Evolutionary conservation across 768 basidiomycete genomes (phyloP), one percentile per base, ranked within the genome.

Genomic region (Pisolithus marmoratus): DNA sequence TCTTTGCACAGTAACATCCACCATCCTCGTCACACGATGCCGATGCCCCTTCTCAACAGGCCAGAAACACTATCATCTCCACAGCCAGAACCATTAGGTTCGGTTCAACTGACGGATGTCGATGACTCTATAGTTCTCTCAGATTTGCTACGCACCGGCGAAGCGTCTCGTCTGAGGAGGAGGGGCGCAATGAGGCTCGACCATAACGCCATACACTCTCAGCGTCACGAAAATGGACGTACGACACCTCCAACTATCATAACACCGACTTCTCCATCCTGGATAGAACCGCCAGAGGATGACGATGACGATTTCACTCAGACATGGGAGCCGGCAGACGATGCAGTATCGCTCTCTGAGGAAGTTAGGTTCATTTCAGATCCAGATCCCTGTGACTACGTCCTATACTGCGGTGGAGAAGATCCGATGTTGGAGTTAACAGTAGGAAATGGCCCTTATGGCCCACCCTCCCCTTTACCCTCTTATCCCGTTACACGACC

Each of bases 41-140:
- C 31, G 34, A 67, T 67, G 66, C 66, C 66, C 22, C 63, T 70
- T 52, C 63, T 60, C 46, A 69, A 63, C 46, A 65, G 68, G 54
- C 58, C 41, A 51, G 45, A 48, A 31, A 43, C 58, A 20, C 45
- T 51, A 11, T 53, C 55, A 6, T 20, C 41, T 29, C 26, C 42
- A 8, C 51, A 23, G 2, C 54, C 62, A 34, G 24, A 20, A 20
- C 50, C 52, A 22, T 50, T 54, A 43, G 66, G 66, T 26, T 23
- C 40, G 20, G 43, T 64, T 23, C 60, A 70, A 22, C 71, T 66
- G 24, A 70, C 72, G 36, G 83, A 85, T 53, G 75, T 72, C 2
- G 86, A 89, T 58, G 83, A 82, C 60, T 76, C 81, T 29, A 83
- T 89, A 51, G 79, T 87, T 19, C 77, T 88, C 42, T 85, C 84